Conservation (phyloP, 1,284 basidiomycete species). For the Moniliella sp. region DNA sequence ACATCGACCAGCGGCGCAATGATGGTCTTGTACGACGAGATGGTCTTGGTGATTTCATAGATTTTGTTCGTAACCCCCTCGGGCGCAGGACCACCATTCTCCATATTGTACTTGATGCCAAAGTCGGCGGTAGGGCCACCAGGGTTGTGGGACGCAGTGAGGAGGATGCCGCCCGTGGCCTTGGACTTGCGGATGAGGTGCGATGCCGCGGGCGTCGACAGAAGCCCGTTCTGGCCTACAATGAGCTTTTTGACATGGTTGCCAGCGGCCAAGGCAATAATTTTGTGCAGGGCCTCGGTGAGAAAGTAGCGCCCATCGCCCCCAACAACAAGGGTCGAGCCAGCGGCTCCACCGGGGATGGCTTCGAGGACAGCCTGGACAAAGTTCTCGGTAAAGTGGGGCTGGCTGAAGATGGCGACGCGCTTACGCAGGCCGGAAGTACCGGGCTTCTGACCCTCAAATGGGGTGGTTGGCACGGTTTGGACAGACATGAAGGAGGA, state of each 20-base stretch:
- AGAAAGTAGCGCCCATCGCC: slow-evolving; percentile 90
- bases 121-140: slow-evolving; percentile 93
- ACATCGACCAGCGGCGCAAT: slow-evolving; percentile 79
- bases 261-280: slow-evolving; percentile 71
- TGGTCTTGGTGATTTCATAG: slow-evolving; percentile 67
- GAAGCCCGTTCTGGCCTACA: slow-evolving; percentile 51
- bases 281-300: slow-evolving; percentile 67
- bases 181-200: slow-evolving; percentile 87
- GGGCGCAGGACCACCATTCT: slow-evolving; percentile 86
- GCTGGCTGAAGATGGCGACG: too few relatives aligned
- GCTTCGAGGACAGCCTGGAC: slow-evolving; percentile 80
- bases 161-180: slow-evolving; percentile 81
- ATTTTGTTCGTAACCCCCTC: slow-evolving; percentile 85
- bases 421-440: slow-evolving; percentile 32
- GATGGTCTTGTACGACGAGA: slow-evolving; percentile 64
- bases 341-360: slow-evolving; percentile 50
- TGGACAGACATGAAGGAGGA: slow-evolving; percentile 23
- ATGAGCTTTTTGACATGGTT: slow-evolving; percentile 39
- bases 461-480: slow-evolving; percentile 23
- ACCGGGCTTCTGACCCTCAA: slow-evolving; percentile 33
- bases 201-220: slow-evolving; percentile 88
- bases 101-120: slow-evolving; percentile 96
- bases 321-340: slow-evolving; percentile 70
- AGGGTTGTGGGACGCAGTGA: slow-evolving; percentile 95
- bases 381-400: slow-evolving; percentile 98